These are phyloP conservation scores for Saitozyma podzolica DNA, from an alignment of 768 basidiomycete genomes.

Conservation along the genomic window DNA sequence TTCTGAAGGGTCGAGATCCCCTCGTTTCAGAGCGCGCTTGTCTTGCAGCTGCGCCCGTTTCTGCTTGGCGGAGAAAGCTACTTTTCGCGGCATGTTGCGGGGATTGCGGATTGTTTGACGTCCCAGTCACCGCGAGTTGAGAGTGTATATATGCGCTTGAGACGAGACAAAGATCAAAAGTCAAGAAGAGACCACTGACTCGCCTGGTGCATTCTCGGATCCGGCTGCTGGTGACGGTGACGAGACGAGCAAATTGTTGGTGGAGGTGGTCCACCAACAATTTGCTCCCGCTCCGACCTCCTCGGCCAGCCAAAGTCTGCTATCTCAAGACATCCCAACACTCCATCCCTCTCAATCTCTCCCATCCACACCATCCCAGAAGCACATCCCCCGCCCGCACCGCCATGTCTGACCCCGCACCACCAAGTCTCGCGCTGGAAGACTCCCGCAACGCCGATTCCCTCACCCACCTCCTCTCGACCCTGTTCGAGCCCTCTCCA, in stretches of 20 bases:
- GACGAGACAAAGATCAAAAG: background rate
- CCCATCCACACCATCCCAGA: background rate
- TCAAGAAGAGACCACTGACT: too few species aligned
- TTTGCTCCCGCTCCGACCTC: background rate
- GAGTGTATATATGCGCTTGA: too few species aligned
- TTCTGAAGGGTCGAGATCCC: conserved; percentile 44
- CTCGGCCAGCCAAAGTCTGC: background rate
- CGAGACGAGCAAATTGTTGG: background rate
- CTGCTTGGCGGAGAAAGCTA: conserved; percentile 37
- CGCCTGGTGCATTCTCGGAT: too few species aligned
- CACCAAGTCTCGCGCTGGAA: background rate
- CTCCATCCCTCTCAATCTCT: background rate
- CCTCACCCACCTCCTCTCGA: conserved; percentile 45
- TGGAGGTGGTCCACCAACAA: conserved; percentile 1
- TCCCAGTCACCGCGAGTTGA: too few species aligned
- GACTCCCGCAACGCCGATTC: conserved; percentile 4
- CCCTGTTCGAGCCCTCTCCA: conserved; percentile 70
- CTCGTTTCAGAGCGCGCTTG: conserved; percentile 82
- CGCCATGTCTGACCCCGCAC: background rate
- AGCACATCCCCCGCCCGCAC: background rate
- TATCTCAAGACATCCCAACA: background rate
- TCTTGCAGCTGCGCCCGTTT: conserved; percentile 64
- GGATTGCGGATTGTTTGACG: conserved; percentile 7
- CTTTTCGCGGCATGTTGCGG: conserved; percentile 36
- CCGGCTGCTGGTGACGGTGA: background rate